These are phyloP conservation scores for Boechera retrofracta DNA, from an alignment of 345 rosid species.

Conservation along the genomic window DNA sequence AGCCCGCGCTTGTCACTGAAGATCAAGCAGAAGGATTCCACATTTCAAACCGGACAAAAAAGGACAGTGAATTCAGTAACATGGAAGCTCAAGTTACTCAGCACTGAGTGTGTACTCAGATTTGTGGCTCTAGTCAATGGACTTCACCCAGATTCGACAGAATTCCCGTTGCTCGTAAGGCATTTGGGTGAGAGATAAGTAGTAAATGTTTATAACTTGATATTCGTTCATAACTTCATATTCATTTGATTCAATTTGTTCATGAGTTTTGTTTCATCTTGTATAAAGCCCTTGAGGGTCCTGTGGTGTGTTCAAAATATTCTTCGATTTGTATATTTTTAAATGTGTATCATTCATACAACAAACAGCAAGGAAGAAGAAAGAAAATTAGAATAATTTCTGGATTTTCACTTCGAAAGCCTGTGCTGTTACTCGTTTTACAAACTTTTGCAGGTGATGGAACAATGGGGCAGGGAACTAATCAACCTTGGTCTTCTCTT, in stretches of 20 bases:
- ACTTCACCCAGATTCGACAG: constrained; percentile 55
- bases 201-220: constrained; percentile 22
- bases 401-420: constrained; percentile 1
- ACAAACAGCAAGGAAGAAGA: constrained; percentile 26
- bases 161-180: constrained; percentile 58
- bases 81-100: constrained; percentile 80
- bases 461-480: constrained; percentile 11
- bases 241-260: constrained; percentile 43
- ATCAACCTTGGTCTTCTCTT: constrained; percentile 66
- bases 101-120: constrained; percentile 55
- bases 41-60: constrained; percentile 43
- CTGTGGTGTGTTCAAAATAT: constrained; percentile 23
- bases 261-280: constrained; percentile 29
- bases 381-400: background rate
- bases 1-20: constrained; percentile 51
- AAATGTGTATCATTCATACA: constrained; percentile 32
- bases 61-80: constrained; percentile 40
- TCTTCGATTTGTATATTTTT: constrained; percentile 29
- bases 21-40: constrained; percentile 46
- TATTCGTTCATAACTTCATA: constrained; percentile 30
- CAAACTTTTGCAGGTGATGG: constrained; percentile 31
- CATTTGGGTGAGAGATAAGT: constrained; percentile 35
- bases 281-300: constrained; percentile 34
- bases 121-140: constrained; percentile 76
- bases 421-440: constrained; percentile 17